Percentiles rank a stretch among this genome's conserved stretches.
phyloP scores from a whole-genome alignment of 805 yeast genomes.

The Brettanomyces naardenensis region DNA sequence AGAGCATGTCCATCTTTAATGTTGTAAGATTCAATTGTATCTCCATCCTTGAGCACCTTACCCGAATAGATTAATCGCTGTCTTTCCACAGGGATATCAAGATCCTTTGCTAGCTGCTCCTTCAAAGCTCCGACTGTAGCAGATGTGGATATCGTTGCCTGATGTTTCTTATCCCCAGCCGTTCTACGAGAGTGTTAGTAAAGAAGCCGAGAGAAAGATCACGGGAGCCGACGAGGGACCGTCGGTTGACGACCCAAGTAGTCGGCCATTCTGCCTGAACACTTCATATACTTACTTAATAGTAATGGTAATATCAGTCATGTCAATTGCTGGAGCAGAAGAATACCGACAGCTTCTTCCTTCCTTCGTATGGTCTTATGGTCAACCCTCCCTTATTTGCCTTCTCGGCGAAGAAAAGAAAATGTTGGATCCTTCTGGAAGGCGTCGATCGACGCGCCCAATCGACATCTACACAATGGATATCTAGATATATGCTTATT shows the following conservation, averaged over 20 bases:
- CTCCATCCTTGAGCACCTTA: conserved; percentile 80
- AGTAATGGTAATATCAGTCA: conserved; percentile 14
- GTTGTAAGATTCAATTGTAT: conserved; percentile 67
- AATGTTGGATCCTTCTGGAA: too few species aligned
- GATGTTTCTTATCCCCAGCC: conserved; percentile 76
- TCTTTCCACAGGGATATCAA: conserved; percentile 65
- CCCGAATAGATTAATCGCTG: conserved; percentile 93
- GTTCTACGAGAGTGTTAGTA: conserved; percentile 16
- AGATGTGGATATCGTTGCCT: conserved; percentile 44
- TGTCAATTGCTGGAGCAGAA: too few species aligned
- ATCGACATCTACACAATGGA: too few species aligned
- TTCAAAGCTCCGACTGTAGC: conserved; percentile 65
- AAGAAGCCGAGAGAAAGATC: not conserved
- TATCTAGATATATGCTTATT: not conserved
- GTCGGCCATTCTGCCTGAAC: too few species aligned
- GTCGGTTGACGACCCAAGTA: not conserved
- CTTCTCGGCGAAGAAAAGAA: too few species aligned
- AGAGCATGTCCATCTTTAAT: conserved; percentile 81
- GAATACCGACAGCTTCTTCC: too few species aligned
- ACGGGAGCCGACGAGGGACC: too few species aligned
- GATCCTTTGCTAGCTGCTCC: conserved; percentile 46
- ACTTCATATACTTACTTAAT: conserved; percentile 9
- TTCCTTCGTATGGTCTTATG: too few species aligned
- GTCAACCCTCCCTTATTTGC: too few species aligned
- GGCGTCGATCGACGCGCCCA: too few species aligned